Conservation (phyloP, 2,329 filamentous ascomycete species). For the Simplicillium aogashimaense region DNA sequence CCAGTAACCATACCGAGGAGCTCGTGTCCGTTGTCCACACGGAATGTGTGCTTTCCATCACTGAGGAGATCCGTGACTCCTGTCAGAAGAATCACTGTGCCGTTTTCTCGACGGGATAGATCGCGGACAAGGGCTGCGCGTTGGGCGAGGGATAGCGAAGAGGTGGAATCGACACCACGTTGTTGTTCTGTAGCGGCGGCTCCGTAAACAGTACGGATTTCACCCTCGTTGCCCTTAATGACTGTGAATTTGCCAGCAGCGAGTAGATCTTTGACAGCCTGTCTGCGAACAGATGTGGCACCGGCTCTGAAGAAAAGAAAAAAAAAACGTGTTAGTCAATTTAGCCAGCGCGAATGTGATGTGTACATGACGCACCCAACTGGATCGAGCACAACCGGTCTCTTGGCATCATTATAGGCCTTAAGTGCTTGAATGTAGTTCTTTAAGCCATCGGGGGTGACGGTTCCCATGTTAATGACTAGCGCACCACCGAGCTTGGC, state of each 20-base stretch:
- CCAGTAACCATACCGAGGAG: constrained; percentile 64
- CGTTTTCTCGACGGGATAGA: constrained; percentile 58
- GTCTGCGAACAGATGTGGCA: constrained; percentile 64
- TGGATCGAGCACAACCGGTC: constrained; percentile 77
- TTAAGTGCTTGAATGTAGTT: constrained; percentile 65
- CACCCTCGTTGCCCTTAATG: constrained; percentile 90
- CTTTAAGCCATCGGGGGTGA: constrained; percentile 61
- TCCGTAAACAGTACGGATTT: constrained; percentile 67
- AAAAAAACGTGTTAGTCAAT: constrained; percentile 1
- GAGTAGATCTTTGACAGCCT: constrained; percentile 63
- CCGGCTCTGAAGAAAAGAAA: constrained; percentile 53
- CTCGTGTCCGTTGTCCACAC: constrained; percentile 67
- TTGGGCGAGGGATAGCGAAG: constrained; percentile 37
- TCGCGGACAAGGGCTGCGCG: constrained; percentile 53
- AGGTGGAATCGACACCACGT: constrained; percentile 74
- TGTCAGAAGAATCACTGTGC: constrained; percentile 72
- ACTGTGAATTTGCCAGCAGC: constrained; percentile 68
- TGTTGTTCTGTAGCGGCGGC: constrained; percentile 37
- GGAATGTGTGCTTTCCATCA: constrained; percentile 59
- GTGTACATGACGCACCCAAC: constrained; percentile 52
- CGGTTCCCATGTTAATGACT: constrained; percentile 91
- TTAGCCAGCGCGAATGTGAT: background rate
- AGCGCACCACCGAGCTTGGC: constrained; percentile 66
- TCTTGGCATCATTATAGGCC: constrained; percentile 70
- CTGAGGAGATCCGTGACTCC: constrained; percentile 68